A percentile compares a stretch with the other conserved stretches of the same genome.
These are phyloP conservation scores for Strobilomyces confusus DNA, from an alignment of 768 basidiomycete genomes.

Conservation along the genomic window DNA sequence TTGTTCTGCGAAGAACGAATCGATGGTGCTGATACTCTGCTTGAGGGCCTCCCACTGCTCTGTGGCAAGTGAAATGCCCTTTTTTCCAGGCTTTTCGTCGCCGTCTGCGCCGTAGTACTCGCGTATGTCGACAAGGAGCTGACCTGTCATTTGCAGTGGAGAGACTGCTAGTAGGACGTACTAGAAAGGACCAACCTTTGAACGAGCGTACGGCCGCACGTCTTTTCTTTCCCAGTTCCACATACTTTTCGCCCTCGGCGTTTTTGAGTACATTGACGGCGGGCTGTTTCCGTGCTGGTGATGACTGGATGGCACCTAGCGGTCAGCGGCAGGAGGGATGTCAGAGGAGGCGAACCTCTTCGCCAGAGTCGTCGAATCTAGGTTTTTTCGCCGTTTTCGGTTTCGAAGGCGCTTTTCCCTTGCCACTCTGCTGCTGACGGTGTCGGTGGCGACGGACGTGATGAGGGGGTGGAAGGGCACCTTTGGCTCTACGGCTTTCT, in stretches of 20 bases:
- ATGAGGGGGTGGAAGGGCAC: not conserved
- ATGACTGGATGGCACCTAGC: constrained; percentile 16
- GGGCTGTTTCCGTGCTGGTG: not conserved
- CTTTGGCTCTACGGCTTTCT: constrained; percentile 12
- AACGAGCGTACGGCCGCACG: constrained; percentile 54
- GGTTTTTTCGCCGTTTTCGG: constrained; percentile 35
- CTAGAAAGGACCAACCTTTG: constrained; percentile 35
- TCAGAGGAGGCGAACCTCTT: constrained; percentile 7
- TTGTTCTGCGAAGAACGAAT: constrained; percentile 42
- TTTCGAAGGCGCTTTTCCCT: constrained; percentile 14
- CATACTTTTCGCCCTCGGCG: constrained; percentile 40
- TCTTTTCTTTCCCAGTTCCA: constrained; percentile 71
- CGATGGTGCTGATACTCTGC: constrained; percentile 40
- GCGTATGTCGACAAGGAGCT: constrained; percentile 62
- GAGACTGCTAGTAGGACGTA: constrained; percentile 22
- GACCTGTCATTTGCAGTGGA: constrained; percentile 36
- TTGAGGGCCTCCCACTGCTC: constrained; percentile 71
- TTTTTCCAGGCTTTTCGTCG: constrained; percentile 75
- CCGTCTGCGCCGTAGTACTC: constrained; percentile 63
- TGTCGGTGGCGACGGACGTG: not conserved
- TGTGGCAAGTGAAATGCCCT: constrained; percentile 62
- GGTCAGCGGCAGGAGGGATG: constrained; percentile 4
- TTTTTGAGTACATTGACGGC: constrained; percentile 14
- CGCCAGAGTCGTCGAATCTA: constrained; percentile 17
- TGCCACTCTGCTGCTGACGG: not conserved